phyloP scores from a whole-genome alignment of 2,329 filamentous ascomycete genomes.

The Botryotinia calthae region DNA sequence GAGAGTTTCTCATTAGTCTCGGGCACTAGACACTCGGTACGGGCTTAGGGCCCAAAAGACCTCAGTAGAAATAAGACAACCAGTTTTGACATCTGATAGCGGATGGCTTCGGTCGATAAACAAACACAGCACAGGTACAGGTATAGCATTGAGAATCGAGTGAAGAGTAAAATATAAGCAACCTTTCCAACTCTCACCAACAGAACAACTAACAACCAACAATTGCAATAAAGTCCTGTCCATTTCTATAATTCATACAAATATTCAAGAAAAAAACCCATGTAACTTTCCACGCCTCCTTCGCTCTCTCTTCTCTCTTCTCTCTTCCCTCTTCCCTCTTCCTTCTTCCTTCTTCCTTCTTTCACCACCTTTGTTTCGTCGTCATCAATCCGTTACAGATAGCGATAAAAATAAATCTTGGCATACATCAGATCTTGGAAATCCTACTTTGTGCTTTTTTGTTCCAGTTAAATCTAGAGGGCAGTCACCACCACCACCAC shows the following conservation, averaged over 20 bases:
- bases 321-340: too few relatives aligned
- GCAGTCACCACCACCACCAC: neutral
- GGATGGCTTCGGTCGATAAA: neutral
- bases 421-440: slow-evolving; percentile 14
- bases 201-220: neutral
- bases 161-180: neutral
- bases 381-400: neutral
- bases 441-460: neutral
- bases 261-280: neutral
- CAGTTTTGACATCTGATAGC: neutral
- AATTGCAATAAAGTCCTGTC: neutral
- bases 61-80: neutral
- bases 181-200: neutral
- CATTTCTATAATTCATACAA: neutral
- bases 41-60: neutral
- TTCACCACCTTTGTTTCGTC: neutral
- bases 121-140: neutral
- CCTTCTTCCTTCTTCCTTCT: neutral
- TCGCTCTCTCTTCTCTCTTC: neutral
- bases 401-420: neutral
- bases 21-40: neutral
- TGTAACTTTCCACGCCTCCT: neutral
- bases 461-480: neutral
- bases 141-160: neutral
- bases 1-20: neutral